A percentile compares a stretch with the other conserved stretches of the same genome.
These are phyloP conservation scores for Chrysosporium keratinophilum DNA, from an alignment of 2,329 filamentous ascomycete species.

Conservation along the genomic window DNA sequence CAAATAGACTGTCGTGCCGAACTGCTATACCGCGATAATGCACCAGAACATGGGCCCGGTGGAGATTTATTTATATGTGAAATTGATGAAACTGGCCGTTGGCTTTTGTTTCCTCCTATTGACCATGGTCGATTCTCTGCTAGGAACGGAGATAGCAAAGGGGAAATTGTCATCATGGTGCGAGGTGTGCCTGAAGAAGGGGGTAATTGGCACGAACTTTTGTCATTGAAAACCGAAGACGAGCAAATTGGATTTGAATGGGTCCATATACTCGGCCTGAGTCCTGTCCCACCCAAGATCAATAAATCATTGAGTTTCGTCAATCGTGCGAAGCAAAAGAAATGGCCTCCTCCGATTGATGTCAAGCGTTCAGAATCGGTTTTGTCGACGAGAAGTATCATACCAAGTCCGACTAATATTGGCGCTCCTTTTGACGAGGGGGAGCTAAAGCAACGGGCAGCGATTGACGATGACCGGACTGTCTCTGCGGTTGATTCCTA, in stretches of 20 bases:
- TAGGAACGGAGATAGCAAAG: slow-evolving; percentile 59
- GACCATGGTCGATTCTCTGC: slow-evolving; percentile 63
- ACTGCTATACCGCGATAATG: slow-evolving; percentile 71
- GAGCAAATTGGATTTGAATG: slow-evolving; percentile 74
- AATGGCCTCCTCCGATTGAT: slow-evolving; percentile 15
- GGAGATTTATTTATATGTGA: slow-evolving; percentile 91
- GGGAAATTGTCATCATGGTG: slow-evolving; percentile 78
- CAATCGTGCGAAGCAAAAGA: slow-evolving; percentile 32
- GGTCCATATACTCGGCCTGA: slow-evolving; percentile 69
- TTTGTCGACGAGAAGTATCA: slow-evolving; percentile 14
- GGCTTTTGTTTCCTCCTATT: slow-evolving; percentile 89
- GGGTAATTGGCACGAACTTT: slow-evolving; percentile 69
- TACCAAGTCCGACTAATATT: slow-evolving; percentile 44
- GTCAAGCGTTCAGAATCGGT: slow-evolving; percentile 5
- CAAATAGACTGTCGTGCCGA: slow-evolving; percentile 82
- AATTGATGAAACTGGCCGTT: slow-evolving; percentile 64
- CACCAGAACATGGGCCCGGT: slow-evolving; percentile 52
- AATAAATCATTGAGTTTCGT: slow-evolving; percentile 46
- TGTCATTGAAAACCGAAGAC: slow-evolving; percentile 65
- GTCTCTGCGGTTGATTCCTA: background rate
- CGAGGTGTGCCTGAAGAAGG: slow-evolving; percentile 54
- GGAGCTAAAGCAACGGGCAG: background rate
- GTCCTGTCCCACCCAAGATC: slow-evolving; percentile 52
- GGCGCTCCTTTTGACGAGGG: slow-evolving; percentile 52
- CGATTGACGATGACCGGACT: background rate